Percentiles rank a stretch among this genome's conserved stretches.
Evolutionary conservation across 805 yeast species (phyloP).

Genomic region (Pichia insulana): DNA sequence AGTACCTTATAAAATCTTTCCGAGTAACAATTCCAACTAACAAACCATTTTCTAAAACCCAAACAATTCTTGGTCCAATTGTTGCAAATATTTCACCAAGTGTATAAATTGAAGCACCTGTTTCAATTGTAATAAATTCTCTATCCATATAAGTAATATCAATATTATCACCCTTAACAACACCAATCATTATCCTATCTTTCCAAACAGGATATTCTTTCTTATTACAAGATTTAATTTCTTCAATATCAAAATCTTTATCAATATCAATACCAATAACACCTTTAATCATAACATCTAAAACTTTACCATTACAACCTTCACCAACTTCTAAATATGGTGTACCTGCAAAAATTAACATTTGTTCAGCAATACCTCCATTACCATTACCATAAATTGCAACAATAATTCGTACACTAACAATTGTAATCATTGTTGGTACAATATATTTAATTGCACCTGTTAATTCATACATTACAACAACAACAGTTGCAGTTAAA

Average conservation of each 20-base stretch:
- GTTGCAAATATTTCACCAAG: conserved; percentile 63
- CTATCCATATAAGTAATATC: conserved; percentile 4
- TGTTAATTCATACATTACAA: conserved; percentile 91
- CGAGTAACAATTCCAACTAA: conserved; percentile 73
- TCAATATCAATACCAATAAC: conserved; percentile 39
- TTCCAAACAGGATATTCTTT: conserved; percentile 39
- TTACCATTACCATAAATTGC: conserved; percentile 60
- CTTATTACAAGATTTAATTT: conserved; percentile 1
- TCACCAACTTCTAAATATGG: conserved; percentile 72
- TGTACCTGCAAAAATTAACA: conserved; percentile 80
- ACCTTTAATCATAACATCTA: conserved; percentile 34
- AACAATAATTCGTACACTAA: conserved; percentile 72
- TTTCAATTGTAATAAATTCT: conserved; percentile 52
- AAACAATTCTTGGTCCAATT: conserved; percentile 69
- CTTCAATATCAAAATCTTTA: conserved; percentile 13
- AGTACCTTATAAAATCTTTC: conserved; percentile 71
- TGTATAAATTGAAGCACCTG: conserved; percentile 47
- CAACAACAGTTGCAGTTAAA: conserved; percentile 84
- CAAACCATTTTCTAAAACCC: conserved; percentile 53
- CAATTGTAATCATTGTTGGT: conserved; percentile 95
- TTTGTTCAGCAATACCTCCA: conserved; percentile 93
- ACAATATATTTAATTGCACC: conserved; percentile 88
- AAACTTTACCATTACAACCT: conserved; percentile 33
- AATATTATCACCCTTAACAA: conserved; percentile 35
- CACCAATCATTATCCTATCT: conserved; percentile 34